These are phyloP conservation scores for Sporothrix brasiliensis DNA, from an alignment of 2,329 filamentous ascomycete genomes.

Conservation along the genomic window DNA sequence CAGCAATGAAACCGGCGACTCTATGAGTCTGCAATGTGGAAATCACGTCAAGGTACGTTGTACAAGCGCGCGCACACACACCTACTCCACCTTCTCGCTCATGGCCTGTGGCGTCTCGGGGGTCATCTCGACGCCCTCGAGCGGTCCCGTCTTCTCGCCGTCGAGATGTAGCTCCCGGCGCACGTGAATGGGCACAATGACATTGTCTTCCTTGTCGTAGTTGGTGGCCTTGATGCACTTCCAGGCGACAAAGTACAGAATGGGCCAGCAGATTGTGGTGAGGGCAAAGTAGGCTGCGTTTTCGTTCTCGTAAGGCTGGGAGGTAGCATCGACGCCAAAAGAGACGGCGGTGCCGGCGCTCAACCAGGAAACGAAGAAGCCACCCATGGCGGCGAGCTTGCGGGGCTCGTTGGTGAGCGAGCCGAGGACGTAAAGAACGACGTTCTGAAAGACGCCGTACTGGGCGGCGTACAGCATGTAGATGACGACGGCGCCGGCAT, in stretches of 20 bases:
- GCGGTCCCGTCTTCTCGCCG: background rate
- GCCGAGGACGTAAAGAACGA: conserved; percentile 41
- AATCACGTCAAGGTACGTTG: no score
- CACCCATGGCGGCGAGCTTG: conserved; percentile 32
- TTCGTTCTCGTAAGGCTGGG: conserved; percentile 28
- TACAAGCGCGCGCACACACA: no score
- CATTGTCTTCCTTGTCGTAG: conserved; percentile 27
- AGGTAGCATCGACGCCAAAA: conserved; percentile 28
- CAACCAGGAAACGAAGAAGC: conserved; percentile 22
- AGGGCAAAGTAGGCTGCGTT: conserved; percentile 29
- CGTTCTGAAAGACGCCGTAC: conserved; percentile 40
- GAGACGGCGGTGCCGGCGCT: conserved; percentile 26
- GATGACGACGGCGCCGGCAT: conserved; percentile 27
- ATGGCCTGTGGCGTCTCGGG: background rate
- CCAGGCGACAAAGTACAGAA: conserved; percentile 24
- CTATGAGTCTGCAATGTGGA: no score
- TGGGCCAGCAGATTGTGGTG: conserved; percentile 29
- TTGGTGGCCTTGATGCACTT: conserved; percentile 27
- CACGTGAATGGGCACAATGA: conserved; percentile 28
- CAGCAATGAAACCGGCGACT: no score
- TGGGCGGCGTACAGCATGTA: conserved; percentile 28
- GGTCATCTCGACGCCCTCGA: conserved; percentile 22
- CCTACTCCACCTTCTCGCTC: conserved; percentile 21
- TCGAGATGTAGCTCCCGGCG: conserved; percentile 22
- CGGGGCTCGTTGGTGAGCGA: conserved; percentile 39